phyloP scores from a whole-genome alignment of 805 yeast genomes.

The Wickerhamiella hasegawae region DNA sequence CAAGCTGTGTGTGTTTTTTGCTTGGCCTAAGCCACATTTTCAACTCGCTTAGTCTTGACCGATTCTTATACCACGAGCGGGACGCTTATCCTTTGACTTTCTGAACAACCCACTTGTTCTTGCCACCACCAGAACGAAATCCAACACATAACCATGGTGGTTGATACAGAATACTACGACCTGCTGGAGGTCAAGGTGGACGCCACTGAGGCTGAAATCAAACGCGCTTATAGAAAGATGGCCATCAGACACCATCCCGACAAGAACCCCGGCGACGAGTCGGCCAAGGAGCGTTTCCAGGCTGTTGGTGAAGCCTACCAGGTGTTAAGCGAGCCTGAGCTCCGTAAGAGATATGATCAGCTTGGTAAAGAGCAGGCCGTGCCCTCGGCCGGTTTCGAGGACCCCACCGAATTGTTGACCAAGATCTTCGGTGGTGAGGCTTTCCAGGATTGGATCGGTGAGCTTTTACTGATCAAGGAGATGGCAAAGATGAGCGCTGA shows the following conservation, averaged over 20 bases:
- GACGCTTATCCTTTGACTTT: no score
- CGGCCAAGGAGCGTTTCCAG: slow-evolving; percentile 78
- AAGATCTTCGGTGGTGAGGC: slow-evolving; percentile 87
- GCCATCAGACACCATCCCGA: slow-evolving; percentile 91
- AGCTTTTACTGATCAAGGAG: slow-evolving; percentile 62
- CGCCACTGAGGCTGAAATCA: slow-evolving; percentile 70
- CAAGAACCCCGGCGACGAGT: slow-evolving; percentile 87
- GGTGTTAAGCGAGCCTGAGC: slow-evolving; percentile 55
- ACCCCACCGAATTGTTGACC: slow-evolving; percentile 73
- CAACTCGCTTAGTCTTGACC: no score
- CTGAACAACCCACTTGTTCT: no score
- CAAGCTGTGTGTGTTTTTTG: no score
- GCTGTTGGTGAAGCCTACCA: slow-evolving; percentile 39
- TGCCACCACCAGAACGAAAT: no score
- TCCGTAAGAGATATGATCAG: slow-evolving; percentile 64
- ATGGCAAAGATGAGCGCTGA: slow-evolving; percentile 45
- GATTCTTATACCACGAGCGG: no score
- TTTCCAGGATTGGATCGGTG: slow-evolving; percentile 76
- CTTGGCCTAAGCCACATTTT: no score
- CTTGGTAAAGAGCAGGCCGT: slow-evolving; percentile 65
- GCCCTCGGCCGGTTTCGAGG: slow-evolving; percentile 58
- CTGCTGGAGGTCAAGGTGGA: slow-evolving; percentile 46
- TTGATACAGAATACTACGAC: slow-evolving; percentile 80
- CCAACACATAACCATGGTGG: no score
- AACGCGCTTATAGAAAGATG: slow-evolving; percentile 81